A percentile compares a stretch with the other conserved stretches of the same genome.
Conservation (phyloP, 805 yeast genomes). For the Teunomyces atbi region DNA sequence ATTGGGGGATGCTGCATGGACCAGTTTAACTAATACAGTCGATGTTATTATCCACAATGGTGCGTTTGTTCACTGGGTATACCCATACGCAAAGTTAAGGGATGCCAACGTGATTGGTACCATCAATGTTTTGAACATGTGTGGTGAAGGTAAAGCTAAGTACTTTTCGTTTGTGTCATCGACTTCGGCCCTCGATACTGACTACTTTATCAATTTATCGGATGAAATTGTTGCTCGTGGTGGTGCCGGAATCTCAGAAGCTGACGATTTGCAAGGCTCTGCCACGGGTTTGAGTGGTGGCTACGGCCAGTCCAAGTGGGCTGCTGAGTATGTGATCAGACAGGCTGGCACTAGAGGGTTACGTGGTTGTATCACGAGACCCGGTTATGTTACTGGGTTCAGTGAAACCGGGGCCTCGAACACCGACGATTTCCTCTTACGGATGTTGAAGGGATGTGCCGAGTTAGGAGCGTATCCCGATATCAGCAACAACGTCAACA, state of each 20-base stretch:
- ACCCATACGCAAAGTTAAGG: conserved; percentile 85
- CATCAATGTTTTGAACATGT: conserved; percentile 74
- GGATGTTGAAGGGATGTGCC: conserved; percentile 93
- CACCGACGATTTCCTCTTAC: conserved; percentile 92
- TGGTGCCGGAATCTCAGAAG: conserved; percentile 70
- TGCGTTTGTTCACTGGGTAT: conserved; percentile 98
- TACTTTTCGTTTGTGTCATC: conserved; percentile 90
- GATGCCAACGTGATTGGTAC: conserved; percentile 93
- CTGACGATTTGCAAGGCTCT: conserved; percentile 82
- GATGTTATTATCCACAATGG: conserved; percentile 94
- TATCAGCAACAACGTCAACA: conserved; percentile 83
- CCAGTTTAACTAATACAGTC: conserved; percentile 49
- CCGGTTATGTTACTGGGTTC: conserved; percentile 94
- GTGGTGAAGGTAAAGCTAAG: conserved; percentile 80
- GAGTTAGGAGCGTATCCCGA: conserved; percentile 86
- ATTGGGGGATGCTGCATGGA: conserved; percentile 56
- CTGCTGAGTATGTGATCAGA: conserved; percentile 86
- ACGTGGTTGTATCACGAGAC: conserved; percentile 86
- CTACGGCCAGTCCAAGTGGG: conserved; percentile 98
- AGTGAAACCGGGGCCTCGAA: conserved; percentile 82
- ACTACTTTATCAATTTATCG: conserved; percentile 73
- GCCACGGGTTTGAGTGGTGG: conserved; percentile 82
- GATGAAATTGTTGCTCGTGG: conserved; percentile 68
- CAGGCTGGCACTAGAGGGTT: conserved; percentile 86
- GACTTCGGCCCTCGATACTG: conserved; percentile 88